These are phyloP conservation scores for Penicillium atrosanguineum DNA, from an alignment of 495 filamentous ascomycete genomes.

Conservation along the genomic window DNA sequence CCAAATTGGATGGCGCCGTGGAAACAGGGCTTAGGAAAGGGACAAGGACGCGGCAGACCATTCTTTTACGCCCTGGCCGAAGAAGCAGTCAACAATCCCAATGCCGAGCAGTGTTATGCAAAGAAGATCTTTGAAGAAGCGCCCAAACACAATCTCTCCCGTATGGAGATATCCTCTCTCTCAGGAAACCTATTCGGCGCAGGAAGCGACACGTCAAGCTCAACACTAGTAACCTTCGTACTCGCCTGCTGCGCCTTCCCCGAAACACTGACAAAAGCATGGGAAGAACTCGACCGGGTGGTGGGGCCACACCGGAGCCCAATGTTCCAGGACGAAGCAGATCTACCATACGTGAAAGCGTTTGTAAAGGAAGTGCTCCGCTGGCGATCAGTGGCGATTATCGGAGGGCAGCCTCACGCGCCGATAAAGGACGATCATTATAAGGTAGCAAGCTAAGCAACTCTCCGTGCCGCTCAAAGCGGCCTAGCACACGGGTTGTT, in stretches of 20 bases:
- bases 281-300: constrained; percentile 40
- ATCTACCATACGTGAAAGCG: constrained; percentile 35
- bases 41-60: constrained; percentile 28
- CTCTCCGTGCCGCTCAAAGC: not conserved
- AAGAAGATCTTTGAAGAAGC: constrained; percentile 38
- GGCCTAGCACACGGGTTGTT: not conserved
- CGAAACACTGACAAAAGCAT: constrained; percentile 33
- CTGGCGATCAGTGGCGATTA: constrained; percentile 33
- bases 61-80: constrained; percentile 43
- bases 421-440: constrained; percentile 53
- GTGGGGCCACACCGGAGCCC: constrained; percentile 20
- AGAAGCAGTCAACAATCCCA: constrained; percentile 31
- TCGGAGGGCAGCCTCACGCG: constrained; percentile 51
- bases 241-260: constrained; percentile 41
- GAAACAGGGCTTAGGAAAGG: constrained; percentile 36
- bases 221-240: constrained; percentile 37
- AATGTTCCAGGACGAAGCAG: constrained; percentile 20
- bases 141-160: constrained; percentile 34
- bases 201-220: constrained; percentile 37
- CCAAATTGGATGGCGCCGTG: constrained; percentile 34
- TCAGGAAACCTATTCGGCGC: constrained; percentile 32
- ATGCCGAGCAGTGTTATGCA: constrained; percentile 28
- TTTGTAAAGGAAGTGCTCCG: constrained; percentile 37
- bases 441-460: constrained; percentile 11
- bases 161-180: constrained; percentile 35